Percentiles rank a stretch among this genome's conserved stretches.
Conservation (phyloP, 768 basidiomycete genomes). For the Saitozyma sp. region DNA sequence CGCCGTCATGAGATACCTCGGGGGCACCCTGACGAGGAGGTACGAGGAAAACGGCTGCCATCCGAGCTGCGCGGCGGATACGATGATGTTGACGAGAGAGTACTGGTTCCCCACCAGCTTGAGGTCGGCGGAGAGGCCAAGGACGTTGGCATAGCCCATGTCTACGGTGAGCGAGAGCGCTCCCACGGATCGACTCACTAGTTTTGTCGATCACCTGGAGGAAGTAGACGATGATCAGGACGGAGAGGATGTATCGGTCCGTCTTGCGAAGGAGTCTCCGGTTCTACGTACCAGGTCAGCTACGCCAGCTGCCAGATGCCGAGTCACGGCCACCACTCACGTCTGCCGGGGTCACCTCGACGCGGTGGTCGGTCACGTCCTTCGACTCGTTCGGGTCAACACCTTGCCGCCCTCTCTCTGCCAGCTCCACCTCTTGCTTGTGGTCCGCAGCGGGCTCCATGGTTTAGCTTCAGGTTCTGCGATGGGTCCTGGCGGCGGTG, state of each 20-base stretch:
- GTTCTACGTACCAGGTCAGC: slow-evolving; percentile 19
- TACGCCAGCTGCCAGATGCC: not conserved
- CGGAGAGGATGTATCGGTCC: slow-evolving; percentile 42
- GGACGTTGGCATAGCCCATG: slow-evolving; percentile 31
- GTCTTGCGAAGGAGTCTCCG: slow-evolving; percentile 37
- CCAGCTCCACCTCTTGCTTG: no score
- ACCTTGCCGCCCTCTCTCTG: slow-evolving; percentile 33
- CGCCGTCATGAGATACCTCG: slow-evolving; percentile 41
- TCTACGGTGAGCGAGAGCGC: slow-evolving; percentile 30
- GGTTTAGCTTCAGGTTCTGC: no score
- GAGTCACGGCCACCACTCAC: slow-evolving; percentile 24
- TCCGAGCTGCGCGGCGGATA: slow-evolving; percentile 42
- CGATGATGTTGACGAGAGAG: slow-evolving; percentile 17
- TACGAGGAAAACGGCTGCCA: slow-evolving; percentile 51
- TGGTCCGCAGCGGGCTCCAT: no score
- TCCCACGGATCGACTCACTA: no score
- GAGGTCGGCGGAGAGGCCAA: slow-evolving; percentile 25
- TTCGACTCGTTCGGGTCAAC: slow-evolving; percentile 8
- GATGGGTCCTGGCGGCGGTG: no score
- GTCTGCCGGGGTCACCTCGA: slow-evolving; percentile 44
- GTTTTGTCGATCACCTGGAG: slow-evolving; percentile 48
- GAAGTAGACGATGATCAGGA: slow-evolving; percentile 48
- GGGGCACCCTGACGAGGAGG: slow-evolving; percentile 43
- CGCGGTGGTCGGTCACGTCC: slow-evolving; percentile 34
- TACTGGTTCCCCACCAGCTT: slow-evolving; percentile 37